Conservation (phyloP, 164 flowering plant genomes). For the Platanus orientalis region DNA sequence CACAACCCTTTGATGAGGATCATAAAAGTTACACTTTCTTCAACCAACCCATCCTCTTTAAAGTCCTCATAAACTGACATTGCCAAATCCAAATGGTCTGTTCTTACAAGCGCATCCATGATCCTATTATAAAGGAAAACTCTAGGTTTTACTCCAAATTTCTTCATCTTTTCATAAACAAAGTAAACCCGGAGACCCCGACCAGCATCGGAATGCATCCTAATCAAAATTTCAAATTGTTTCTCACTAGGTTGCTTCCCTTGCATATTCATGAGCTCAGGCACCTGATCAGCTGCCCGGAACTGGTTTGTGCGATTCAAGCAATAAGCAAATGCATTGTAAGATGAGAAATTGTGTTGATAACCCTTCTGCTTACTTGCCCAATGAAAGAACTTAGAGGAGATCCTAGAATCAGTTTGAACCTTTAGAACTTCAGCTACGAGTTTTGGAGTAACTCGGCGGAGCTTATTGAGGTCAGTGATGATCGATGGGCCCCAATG, state of each 20-base stretch:
- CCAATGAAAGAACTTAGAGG: conserved; percentile 87
- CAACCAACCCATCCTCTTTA: conserved; percentile 59
- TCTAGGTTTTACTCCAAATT: conserved; percentile 67
- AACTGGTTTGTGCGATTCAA: conserved; percentile 60
- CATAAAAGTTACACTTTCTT: conserved; percentile 85
- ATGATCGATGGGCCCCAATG: conserved; percentile 62
- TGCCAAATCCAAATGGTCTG: conserved; percentile 70
- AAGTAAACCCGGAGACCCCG: conserved; percentile 77
- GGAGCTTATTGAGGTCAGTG: conserved; percentile 67
- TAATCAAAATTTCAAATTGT: conserved; percentile 87
- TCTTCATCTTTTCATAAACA: conserved; percentile 88
- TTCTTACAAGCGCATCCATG: conserved; percentile 75
- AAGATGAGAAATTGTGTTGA: conserved; percentile 62
- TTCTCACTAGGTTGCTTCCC: conserved; percentile 82
- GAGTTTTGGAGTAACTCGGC: conserved; percentile 71
- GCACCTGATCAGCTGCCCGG: conserved; percentile 84
- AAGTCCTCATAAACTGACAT: conserved; percentile 81
- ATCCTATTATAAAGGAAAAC: conserved; percentile 77
- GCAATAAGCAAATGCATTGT: conserved; percentile 85
- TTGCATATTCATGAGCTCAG: conserved; percentile 84
- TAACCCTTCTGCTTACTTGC: conserved; percentile 96
- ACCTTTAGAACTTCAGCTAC: conserved; percentile 84
- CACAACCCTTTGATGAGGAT: conserved; percentile 80
- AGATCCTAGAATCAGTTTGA: conserved; percentile 47
- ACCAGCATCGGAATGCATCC: conserved; percentile 79